Evolutionary conservation across 495 filamentous ascomycete species (phyloP), one percentile per base, ranked within the genome.

Genomic region (Xylaria nigripes): DNA sequence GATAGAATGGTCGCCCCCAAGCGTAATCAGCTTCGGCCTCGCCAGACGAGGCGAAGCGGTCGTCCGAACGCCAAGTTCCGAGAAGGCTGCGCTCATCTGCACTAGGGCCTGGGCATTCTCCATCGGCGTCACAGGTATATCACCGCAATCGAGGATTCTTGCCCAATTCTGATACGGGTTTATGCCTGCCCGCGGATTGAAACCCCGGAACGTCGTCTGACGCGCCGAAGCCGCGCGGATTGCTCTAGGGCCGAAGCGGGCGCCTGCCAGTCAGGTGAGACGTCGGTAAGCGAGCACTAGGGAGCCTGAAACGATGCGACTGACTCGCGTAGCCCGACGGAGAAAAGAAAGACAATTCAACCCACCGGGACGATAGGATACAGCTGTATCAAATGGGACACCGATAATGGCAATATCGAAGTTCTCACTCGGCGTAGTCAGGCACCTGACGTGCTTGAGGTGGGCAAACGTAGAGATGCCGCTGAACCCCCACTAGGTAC

Each of bases 321-420:
- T 18, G 36, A 40, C 36, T 40, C 36, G 36, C 36, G 18, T 36
- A 12, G 32, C 6, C n/a, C n/a, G 25, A 29, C 25, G 25, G 4
- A 8, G 32, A 40, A 23, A 34, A 10, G 29, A 27, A 23, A 45
- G 23, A 34, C 3, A 38, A 55, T n/a, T 71, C 40, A 66, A 82
- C 86, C 86, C 47, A 82, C 86, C 86, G 44, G 89, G 89, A 58
- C 89, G 73, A 70, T 92, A 92, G 58, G 73, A 83, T 16, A 87
- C 84, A 16, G 88, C 86, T 0, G 88, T 92, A 66, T 94, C 89
- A 62, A 94, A 94, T 0, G 89, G 89, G 1, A 81, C 87, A 1
- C 89, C 89, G 46, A 94, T 80, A 45, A 94, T 80, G 29, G 76
- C 89, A 56, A 94, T 90, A 64, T 94, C 89, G 59, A 83, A 92